Conservation (phyloP, 257 asterid genomes). For the Catharanthus roseus region DNA sequence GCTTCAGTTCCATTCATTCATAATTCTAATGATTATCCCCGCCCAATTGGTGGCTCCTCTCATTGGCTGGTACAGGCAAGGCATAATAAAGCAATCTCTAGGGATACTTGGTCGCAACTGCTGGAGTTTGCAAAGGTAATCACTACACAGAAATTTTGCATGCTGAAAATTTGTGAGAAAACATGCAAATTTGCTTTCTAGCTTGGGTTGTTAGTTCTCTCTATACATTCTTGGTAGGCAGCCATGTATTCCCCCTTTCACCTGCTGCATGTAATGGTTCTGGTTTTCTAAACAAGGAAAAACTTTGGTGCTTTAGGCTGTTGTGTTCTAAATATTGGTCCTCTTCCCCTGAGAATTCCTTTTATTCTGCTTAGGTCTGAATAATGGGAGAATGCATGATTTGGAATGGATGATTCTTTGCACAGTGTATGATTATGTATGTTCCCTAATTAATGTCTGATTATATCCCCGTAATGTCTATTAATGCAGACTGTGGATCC, state of each 20-base stretch:
- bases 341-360: not conserved
- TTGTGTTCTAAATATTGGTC: not conserved
- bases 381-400: not conserved
- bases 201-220: not conserved
- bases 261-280: not conserved
- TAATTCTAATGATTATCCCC: not conserved
- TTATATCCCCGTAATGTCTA: not conserved
- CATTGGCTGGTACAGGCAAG: conserved; percentile 55
- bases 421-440: not conserved
- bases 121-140: conserved; percentile 94
- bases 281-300: not conserved
- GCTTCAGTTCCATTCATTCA: not conserved
- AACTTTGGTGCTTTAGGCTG: not conserved
- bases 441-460: not conserved
- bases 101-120: conserved; percentile 98
- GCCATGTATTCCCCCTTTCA: not conserved
- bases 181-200: not conserved
- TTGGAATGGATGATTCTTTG: not conserved
- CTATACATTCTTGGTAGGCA: not conserved
- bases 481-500: conserved; percentile 79
- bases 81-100: conserved; percentile 95
- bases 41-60: not conserved
- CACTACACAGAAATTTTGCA: not conserved
- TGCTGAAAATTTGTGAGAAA: not conserved
- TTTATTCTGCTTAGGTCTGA: not conserved